Evolutionary conservation across 2,329 filamentous ascomycete genomes (phyloP).

Genomic region (Epichloe gansuensis): DNA sequence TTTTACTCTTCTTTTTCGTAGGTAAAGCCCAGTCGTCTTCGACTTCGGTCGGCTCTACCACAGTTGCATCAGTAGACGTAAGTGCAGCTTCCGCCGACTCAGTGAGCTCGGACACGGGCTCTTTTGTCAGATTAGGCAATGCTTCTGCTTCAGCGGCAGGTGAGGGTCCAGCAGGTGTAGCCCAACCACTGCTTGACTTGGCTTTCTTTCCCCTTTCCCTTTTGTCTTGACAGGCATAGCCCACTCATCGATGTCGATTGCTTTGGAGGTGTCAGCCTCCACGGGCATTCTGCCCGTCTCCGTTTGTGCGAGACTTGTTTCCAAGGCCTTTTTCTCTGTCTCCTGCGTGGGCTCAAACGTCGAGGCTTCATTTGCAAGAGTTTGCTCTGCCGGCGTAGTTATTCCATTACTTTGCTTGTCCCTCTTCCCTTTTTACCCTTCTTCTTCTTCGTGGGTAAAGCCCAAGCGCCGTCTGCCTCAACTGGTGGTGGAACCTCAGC

Average conservation of each 20-base stretch:
- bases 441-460: constrained; percentile 2
- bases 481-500: background rate
- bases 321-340: background rate
- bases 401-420: background rate
- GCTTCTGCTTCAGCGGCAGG: background rate
- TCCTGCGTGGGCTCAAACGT: background rate
- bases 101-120: background rate
- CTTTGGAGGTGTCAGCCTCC: background rate
- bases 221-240: constrained; percentile 27
- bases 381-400: background rate
- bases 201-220: constrained; percentile 25
- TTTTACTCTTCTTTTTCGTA: constrained; percentile 4
- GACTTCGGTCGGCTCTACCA: background rate
- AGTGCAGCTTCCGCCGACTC: background rate
- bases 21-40: constrained; percentile 1
- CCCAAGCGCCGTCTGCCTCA: constrained; percentile 1
- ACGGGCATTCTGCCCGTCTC: background rate
- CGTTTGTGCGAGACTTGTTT: background rate
- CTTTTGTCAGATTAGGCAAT: background rate
- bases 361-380: background rate
- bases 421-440: constrained; percentile 6
- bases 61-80: background rate
- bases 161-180: background rate
- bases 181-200: constrained; percentile 4
- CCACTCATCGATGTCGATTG: constrained; percentile 1